Base-by-base conservation (phyloP, 768 basidiomycete species). In the Austroboletus eburneus region DNA sequence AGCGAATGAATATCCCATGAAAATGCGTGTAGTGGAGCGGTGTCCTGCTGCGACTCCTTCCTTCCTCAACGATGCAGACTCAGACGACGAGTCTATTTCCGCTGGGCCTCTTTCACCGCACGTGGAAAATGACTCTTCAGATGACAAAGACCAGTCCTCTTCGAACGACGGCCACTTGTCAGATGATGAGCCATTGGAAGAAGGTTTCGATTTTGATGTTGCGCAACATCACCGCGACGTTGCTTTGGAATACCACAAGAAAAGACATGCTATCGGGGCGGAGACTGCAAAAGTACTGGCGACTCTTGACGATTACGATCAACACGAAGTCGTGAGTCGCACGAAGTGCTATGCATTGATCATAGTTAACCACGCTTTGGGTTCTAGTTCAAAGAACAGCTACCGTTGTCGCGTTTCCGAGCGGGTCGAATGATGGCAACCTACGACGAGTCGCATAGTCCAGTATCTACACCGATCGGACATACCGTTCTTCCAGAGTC, bases 171-270 rank as follows among this genome's bases (percentile, higher is more conserved):
- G 58, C 17, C 59, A 56, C 13, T 65, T 62, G 6, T 50, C 49
- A 17, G 64, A 67, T 14, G 73, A 74, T n/a, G 75, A 70, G 22
- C 66, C 67, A 2, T 49, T 69, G 39, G 70, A 75, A 40, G 77
- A 81, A 34, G 76, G 73, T 34, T 69, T 73, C 21, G 82, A 87
- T 55, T 66, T 81, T 25, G 79, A 87, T 52, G 72, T 70, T 40
- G 83, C 78, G 20, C 77, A 71, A 42, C 84, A 85, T 55, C 84
- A 88, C 52, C 81, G 86, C 23, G 87, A 89, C 61, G 75, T 90
- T 53, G 80, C 83, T 16, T 57, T 89, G 34, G 80, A 81, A 52
- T 90, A 91, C 57, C 72, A 83, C 61, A 67, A 73, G 52, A 85
- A 80, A 59, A 78, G 85, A 40, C 66, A 64, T 29, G 69, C 69